Conservation (phyloP, 208 protist species). For the Leptomonas pyrrhocoris region DNA sequence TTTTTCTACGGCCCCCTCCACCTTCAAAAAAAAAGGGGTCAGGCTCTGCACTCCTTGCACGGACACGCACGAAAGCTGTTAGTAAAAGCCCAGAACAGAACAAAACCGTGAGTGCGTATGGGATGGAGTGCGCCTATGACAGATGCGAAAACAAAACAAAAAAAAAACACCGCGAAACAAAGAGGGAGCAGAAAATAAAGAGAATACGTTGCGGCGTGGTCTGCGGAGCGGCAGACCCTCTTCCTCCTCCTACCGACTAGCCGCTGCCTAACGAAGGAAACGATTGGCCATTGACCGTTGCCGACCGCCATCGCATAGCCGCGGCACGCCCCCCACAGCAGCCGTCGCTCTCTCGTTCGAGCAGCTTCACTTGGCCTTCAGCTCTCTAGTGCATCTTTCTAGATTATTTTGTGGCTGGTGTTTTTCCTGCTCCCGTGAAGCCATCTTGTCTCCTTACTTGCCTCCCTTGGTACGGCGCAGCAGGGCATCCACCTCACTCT, state of each 20-base stretch:
- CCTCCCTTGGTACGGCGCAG: conserved; percentile 65
- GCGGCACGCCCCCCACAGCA: too few species aligned
- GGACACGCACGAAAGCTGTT: neutral
- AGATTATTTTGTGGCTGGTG: neutral
- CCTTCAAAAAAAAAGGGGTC: too few species aligned
- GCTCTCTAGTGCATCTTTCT: neutral
- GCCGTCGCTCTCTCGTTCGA: too few species aligned
- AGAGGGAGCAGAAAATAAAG: neutral
- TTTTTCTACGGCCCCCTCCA: neutral
- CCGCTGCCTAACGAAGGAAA: too few species aligned
- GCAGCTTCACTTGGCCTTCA: neutral
- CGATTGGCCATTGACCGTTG: neutral
- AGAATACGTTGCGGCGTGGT: too few species aligned
- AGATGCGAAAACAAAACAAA: neutral
- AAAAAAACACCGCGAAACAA: neutral
- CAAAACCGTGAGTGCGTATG: neutral
- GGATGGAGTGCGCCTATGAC: neutral
- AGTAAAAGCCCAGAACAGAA: conserved; percentile 21
- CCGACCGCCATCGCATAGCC: neutral
- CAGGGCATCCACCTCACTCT: conserved; percentile 69
- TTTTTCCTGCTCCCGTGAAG: neutral
- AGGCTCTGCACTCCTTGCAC: neutral
- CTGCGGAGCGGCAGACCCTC: too few species aligned
- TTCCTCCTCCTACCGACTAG: too few species aligned
- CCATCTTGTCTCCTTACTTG: conserved; percentile 35